Base-by-base conservation (phyloP, 23 red algal species). In the Gracilaria caudata region DNA sequence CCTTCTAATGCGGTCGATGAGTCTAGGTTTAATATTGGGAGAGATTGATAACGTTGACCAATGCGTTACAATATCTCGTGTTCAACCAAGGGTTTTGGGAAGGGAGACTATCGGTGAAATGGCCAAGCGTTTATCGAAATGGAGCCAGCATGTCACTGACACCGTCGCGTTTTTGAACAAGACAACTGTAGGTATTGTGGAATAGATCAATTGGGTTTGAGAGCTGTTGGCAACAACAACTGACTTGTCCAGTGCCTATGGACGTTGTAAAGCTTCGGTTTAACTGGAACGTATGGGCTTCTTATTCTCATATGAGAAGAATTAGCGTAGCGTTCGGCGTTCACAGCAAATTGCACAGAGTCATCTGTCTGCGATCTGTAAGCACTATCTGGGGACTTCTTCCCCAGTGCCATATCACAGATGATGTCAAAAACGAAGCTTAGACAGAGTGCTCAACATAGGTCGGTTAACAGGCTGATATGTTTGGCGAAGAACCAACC, bases 31-130 rank as follows among this genome's bases (percentile, higher is more conserved):
- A 1, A 86, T 95, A 43, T 86, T 90, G 16, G 97, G 97, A 29
- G 80, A 74, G 10, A 99, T 99, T 73, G 92, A 99, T 78, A 84
- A 92, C 75, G 91, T 99, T n/a, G 92, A 95, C 45, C 44, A 86
- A 68, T 77, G 53, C 10, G 64, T 99, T 28, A 86, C 89, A 34
- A 81, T 99, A 23, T 86, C 93, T 24, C 87, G 88, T 24, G 89
- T 99, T 60, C 89, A 88, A 51, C 97, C 97, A 55, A 82, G 86
- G 30, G 94, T 96, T 32, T 30, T 98, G 30, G 87, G 86, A 54
- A 66, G 86, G 40, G 84, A 86, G 54, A 56, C 73, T 45, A 88
- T 88, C 37, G 87, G 81, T 54, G 54, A 81, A 43, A 96, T 96
- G 94, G 82, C 89, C 26, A 71, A 84, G 33, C 80, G 89, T 35